phyloP scores from a whole-genome alignment of 116 monocot genomes.

The Cymodocea nodosa region DNA sequence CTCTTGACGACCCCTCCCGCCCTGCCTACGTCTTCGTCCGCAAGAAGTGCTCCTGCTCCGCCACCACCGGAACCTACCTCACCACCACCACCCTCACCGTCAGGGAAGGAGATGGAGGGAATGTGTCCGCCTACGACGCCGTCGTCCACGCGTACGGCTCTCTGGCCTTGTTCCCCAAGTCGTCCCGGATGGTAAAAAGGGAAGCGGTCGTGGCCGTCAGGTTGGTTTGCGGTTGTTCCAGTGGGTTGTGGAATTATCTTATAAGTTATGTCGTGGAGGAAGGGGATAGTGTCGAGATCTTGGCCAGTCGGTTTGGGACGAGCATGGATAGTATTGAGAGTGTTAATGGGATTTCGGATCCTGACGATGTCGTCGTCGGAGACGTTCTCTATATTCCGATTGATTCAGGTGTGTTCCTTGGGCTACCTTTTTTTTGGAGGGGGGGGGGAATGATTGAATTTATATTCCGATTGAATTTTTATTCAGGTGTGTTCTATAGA shows the following conservation, averaged over 20 bases:
- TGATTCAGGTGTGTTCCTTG: constrained; percentile 39
- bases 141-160: constrained; percentile 22
- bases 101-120: neutral
- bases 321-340: constrained; percentile 91
- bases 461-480: neutral
- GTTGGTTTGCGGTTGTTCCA: constrained; percentile 81
- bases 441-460: neutral
- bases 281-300: constrained; percentile 57
- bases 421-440: neutral
- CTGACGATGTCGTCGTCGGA: constrained; percentile 27
- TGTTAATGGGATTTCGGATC: constrained; percentile 52
- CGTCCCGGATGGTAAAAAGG: constrained; percentile 24
- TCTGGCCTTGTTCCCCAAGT: constrained; percentile 27
- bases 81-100: constrained; percentile 83
- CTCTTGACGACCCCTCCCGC: constrained; percentile 39
- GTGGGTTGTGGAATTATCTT: constrained; percentile 86
- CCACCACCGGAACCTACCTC: constrained; percentile 29
- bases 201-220: constrained; percentile 56
- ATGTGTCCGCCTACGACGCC: constrained; percentile 1
- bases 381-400: constrained; percentile 79
- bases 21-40: constrained; percentile 58
- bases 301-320: constrained; percentile 78
- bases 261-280: constrained; percentile 59
- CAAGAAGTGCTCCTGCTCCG: constrained; percentile 96
- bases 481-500: neutral